Conservation (phyloP, 78 protist species). For the Salpingoeca rosetta region DNA sequence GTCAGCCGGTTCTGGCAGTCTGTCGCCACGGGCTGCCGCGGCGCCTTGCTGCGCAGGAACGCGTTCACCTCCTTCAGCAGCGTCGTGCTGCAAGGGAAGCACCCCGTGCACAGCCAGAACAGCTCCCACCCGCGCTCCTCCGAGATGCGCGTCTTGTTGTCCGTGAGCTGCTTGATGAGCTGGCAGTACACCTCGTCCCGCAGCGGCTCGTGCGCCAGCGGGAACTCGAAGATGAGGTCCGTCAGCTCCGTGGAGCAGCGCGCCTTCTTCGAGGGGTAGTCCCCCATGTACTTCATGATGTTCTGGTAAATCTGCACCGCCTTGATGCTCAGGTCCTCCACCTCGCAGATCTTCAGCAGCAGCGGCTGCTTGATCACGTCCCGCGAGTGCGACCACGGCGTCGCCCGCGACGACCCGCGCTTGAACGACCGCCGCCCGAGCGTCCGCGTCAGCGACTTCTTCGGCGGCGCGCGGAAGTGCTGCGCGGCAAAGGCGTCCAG, state of each 20-base stretch:
- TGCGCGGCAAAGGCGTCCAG: neutral
- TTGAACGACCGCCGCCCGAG: neutral
- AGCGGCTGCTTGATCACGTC: neutral
- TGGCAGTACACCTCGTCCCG: conserved; percentile 25
- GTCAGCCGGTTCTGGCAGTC: neutral
- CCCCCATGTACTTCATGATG: conserved; percentile 16
- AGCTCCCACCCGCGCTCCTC: conserved; percentile 13
- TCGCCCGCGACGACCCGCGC: neutral
- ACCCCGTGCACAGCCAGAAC: neutral
- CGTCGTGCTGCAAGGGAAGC: too few relatives aligned
- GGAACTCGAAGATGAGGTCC: neutral
- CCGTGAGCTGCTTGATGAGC: conserved; percentile 31
- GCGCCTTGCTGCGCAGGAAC: neutral
- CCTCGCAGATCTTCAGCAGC: neutral
- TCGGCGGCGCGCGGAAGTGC: neutral
- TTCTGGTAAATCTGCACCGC: neutral
- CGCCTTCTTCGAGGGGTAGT: conserved; percentile 6
- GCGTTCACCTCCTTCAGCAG: neutral
- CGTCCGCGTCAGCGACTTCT: neutral
- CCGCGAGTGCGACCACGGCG: neutral
- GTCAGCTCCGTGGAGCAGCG: neutral
- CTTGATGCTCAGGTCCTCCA: neutral
- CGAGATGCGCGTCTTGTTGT: neutral
- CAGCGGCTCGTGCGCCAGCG: neutral
- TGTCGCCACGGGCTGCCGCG: neutral